phyloP scores from a whole-genome alignment of 2,329 filamentous ascomycete species.

The Fusarium praegraminearum region DNA sequence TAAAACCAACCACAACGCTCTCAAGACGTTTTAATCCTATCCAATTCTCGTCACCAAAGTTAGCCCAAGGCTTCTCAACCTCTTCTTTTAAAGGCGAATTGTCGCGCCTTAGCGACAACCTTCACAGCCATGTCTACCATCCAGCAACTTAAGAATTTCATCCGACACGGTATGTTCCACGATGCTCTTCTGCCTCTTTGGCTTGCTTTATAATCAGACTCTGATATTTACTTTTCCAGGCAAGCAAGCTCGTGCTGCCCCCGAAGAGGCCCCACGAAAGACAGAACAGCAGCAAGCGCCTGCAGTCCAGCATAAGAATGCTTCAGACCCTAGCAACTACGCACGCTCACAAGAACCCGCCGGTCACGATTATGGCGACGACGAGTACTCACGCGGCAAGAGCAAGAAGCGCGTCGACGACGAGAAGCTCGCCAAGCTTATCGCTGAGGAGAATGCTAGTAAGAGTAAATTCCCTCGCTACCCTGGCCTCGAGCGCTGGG shows the following conservation, averaged over 20 bases:
- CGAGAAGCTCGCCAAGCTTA: constrained; percentile 82
- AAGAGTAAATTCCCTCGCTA: constrained; percentile 83
- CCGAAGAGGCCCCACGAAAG: constrained; percentile 64
- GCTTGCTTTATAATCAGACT: constrained; percentile 4
- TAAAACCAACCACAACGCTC: constrained; percentile 2
- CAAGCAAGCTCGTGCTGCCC: constrained; percentile 83
- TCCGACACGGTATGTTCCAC: constrained; percentile 79
- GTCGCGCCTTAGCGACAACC: constrained; percentile 46
- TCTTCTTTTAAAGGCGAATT: constrained; percentile 32
- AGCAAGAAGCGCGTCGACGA: constrained; percentile 62
- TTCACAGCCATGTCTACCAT: constrained; percentile 73
- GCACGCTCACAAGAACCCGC: constrained; percentile 58
- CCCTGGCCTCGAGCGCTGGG: constrained; percentile 71
- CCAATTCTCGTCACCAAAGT: constrained; percentile 8
- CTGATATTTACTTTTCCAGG: constrained; percentile 58
- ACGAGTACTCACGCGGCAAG: constrained; percentile 63
- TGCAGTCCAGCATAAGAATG: constrained; percentile 65
- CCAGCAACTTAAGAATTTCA: constrained; percentile 98
- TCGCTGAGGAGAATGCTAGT: constrained; percentile 90
- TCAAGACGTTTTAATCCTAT: constrained; percentile 8
- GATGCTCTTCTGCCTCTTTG: constrained; percentile 3
- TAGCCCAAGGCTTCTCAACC: constrained; percentile 17
- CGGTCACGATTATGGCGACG: constrained; percentile 71
- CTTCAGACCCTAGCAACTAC: constrained; percentile 58
- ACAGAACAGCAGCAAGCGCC: constrained; percentile 63